Conservation (phyloP, 768 basidiomycete genomes). For the Russula olivacea region DNA sequence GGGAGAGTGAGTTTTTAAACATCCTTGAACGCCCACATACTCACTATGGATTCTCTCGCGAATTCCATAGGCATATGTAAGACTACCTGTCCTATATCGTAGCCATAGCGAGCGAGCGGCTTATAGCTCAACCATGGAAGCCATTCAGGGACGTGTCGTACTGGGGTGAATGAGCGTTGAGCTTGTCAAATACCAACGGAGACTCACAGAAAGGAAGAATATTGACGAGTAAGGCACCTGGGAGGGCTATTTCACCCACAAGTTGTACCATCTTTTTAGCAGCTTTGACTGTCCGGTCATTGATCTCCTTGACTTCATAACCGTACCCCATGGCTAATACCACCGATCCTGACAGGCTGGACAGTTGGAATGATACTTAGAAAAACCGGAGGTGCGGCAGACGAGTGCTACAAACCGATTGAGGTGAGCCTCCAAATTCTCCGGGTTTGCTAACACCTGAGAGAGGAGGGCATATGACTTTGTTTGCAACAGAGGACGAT, state of each 20-base stretch:
- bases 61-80: neutral
- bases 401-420: neutral
- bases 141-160: conserved; percentile 10
- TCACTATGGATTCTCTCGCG: neutral
- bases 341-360: conserved; percentile 1
- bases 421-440: neutral
- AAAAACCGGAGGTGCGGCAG: no score
- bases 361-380: neutral
- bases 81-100: neutral
- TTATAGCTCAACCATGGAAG: conserved; percentile 12
- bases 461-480: neutral
- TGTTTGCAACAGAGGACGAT: neutral
- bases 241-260: neutral
- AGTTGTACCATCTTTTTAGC: neutral
- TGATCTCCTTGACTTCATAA: neutral
- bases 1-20: neutral
- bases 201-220: neutral
- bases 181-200: no score
- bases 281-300: neutral
- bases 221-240: conserved; percentile 6
- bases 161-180: neutral
- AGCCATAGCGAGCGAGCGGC: conserved; percentile 2
- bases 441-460: neutral
- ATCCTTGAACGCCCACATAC: neutral
- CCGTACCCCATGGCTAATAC: conserved; percentile 5